These are phyloP conservation scores for Trypanosoma cruzi DNA, from an alignment of 208 protist species.

Conservation along the genomic window DNA sequence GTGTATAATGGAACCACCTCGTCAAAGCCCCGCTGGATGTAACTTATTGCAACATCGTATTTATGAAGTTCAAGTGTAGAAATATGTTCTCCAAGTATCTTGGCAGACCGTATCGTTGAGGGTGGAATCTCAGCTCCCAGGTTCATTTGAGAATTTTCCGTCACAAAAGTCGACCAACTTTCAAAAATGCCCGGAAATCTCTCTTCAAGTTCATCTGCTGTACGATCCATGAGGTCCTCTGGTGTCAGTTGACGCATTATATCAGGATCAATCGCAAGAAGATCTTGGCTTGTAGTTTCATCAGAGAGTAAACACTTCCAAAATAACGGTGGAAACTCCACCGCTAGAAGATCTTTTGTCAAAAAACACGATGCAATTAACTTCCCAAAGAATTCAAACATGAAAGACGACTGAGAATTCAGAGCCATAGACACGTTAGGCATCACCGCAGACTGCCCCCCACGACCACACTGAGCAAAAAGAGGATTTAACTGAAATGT, in stretches of 20 bases:
- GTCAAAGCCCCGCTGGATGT: constrained; percentile 83
- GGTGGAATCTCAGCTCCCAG: constrained; percentile 56
- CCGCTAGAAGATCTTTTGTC: constrained; percentile 84
- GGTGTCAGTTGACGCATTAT: constrained; percentile 58
- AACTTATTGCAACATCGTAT: constrained; percentile 64
- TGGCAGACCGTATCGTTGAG: constrained; percentile 37
- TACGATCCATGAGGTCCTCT: constrained; percentile 63
- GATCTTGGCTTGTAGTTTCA: constrained; percentile 48
- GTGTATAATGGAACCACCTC: constrained; percentile 84
- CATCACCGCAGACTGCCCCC: constrained; percentile 66
- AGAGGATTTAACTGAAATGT: constrained; percentile 90
- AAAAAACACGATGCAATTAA: constrained; percentile 94
- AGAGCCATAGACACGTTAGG: constrained; percentile 57
- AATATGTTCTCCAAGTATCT: constrained; percentile 67
- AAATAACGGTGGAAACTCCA: constrained; percentile 93
- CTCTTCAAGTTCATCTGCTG: constrained; percentile 81
- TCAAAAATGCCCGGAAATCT: constrained; percentile 71
- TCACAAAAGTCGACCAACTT: constrained; percentile 46
- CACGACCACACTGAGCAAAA: constrained; percentile 77
- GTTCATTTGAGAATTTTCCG: constrained; percentile 43
- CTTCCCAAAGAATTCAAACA: constrained; percentile 94
- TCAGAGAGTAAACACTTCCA: constrained; percentile 93
- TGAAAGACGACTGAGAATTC: constrained; percentile 73
- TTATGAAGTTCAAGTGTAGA: constrained; percentile 59
- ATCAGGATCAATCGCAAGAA: constrained; percentile 62